phyloP scores from a whole-genome alignment of 2,329 filamentous ascomycete species.

The Beauveria scarabaeidicola region DNA sequence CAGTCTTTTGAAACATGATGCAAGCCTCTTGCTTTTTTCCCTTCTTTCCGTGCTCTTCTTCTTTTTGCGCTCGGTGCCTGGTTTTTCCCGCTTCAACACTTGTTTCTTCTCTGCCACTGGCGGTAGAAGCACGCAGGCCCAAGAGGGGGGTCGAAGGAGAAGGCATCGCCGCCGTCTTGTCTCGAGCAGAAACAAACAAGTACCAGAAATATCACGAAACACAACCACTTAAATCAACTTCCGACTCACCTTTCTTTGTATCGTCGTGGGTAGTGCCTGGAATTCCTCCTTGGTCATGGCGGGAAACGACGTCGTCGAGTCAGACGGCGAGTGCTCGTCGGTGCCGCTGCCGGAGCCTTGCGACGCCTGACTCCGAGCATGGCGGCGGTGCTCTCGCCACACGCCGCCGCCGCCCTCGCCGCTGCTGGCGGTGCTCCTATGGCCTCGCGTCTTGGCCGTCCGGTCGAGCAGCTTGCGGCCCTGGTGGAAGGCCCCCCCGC shows the following conservation, averaged over 20 bases:
- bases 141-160: too few species aligned
- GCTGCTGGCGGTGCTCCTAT: neutral
- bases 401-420: neutral
- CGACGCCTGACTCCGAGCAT: neutral
- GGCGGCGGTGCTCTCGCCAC: neutral
- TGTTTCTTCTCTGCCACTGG: neutral
- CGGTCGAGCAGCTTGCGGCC: constrained; percentile 9
- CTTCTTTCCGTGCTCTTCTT: neutral
- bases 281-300: constrained; percentile 14
- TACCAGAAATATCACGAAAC: neutral
- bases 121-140: neutral
- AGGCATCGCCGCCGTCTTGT: too few species aligned
- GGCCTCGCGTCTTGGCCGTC: neutral
- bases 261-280: constrained; percentile 13
- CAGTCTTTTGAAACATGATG: neutral
- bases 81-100: neutral
- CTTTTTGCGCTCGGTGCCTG: neutral
- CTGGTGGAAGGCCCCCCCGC: neutral
- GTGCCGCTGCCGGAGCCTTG: constrained; percentile 7
- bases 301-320: neutral
- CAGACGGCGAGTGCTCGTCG: neutral
- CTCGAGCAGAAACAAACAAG: neutral
- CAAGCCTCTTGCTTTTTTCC: neutral
- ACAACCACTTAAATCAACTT: too few species aligned
- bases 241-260: constrained; percentile 16